Evolutionary conservation across 169 alveolate genomes (phyloP).

Genomic region (Hammondia hammondi): DNA sequence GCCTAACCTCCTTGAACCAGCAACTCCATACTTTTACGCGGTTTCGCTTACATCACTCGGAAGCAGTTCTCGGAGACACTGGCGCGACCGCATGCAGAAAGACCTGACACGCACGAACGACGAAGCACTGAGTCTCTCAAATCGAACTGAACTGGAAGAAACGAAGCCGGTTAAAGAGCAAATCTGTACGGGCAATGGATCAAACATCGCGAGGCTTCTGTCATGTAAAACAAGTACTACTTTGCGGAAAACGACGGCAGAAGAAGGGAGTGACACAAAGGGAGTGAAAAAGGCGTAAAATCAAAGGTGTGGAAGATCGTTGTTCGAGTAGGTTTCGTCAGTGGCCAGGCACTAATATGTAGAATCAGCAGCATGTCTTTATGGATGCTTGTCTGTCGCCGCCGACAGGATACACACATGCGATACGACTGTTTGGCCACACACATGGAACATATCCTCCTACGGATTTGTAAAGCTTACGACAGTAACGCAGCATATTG

Average conservation of each 20-base stretch:
- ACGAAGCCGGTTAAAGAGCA: neutral
- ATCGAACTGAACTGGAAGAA: neutral
- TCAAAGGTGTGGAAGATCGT: too few relatives aligned
- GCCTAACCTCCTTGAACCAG: too few relatives aligned
- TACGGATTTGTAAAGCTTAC: neutral
- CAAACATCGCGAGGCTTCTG: neutral
- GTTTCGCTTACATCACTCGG: conserved; percentile 58
- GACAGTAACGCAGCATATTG: conserved; percentile 70
- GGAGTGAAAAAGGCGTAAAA: too few relatives aligned
- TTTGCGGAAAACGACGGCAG: too few relatives aligned
- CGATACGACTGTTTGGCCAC: neutral
- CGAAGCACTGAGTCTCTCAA: neutral
- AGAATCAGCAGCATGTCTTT: too few relatives aligned
- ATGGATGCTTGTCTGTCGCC: neutral
- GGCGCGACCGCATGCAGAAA: conserved; percentile 64
- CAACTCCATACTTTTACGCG: neutral
- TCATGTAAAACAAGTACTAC: neutral
- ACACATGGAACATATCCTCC: too few relatives aligned
- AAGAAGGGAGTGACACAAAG: too few relatives aligned
- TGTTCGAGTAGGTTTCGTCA: too few relatives aligned
- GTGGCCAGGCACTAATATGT: too few relatives aligned
- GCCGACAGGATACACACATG: neutral
- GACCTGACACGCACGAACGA: conserved; percentile 29
- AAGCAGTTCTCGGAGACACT: conserved; percentile 67
- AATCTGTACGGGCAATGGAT: neutral